A percentile compares a stretch with the other conserved stretches of the same genome.
phyloP scores from a whole-genome alignment of 1,284 basidiomycete genomes.

The Fomes fomentarius region DNA sequence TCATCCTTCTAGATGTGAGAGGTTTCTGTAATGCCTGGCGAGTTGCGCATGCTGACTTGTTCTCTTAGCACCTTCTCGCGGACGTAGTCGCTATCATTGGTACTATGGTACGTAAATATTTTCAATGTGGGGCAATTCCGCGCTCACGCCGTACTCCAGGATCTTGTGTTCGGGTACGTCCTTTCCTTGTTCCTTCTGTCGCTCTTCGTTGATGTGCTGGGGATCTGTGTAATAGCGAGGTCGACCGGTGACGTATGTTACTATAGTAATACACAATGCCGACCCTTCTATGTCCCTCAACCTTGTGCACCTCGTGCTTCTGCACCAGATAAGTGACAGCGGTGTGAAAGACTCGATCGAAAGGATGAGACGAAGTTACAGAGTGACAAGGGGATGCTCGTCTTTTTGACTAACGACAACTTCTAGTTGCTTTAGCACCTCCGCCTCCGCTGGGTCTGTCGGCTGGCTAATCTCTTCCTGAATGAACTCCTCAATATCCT shows the following conservation, averaged over 20 bases:
- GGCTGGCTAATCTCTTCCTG: constrained; percentile 29
- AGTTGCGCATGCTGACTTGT: constrained; percentile 29
- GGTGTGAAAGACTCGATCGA: constrained; percentile 1
- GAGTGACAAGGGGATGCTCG: constrained; percentile 60
- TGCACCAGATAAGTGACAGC: background rate
- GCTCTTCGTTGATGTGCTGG: constrained; percentile 9
- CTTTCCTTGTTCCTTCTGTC: background rate
- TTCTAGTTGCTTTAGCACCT: constrained; percentile 38
- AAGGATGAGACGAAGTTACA: constrained; percentile 4
- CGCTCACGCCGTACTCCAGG: constrained; percentile 34
- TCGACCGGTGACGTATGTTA: constrained; percentile 41
- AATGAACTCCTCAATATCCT: constrained; percentile 61
- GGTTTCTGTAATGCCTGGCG: constrained; percentile 5
- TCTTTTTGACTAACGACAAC: constrained; percentile 64
- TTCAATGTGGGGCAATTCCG: constrained; percentile 21
- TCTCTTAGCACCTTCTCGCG: constrained; percentile 79
- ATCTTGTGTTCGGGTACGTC: constrained; percentile 82
- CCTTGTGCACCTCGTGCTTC: constrained; percentile 32
- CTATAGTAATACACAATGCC: constrained; percentile 17
- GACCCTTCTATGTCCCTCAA: constrained; percentile 6
- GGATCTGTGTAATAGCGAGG: constrained; percentile 37
- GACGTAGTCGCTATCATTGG: constrained; percentile 94
- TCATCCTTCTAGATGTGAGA: constrained; percentile 56
- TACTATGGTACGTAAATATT: constrained; percentile 73
- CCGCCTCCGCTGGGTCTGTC: constrained; percentile 30